phyloP scores from a whole-genome alignment of 495 filamentous ascomycete genomes.

The Cladorrhinum samala region DNA sequence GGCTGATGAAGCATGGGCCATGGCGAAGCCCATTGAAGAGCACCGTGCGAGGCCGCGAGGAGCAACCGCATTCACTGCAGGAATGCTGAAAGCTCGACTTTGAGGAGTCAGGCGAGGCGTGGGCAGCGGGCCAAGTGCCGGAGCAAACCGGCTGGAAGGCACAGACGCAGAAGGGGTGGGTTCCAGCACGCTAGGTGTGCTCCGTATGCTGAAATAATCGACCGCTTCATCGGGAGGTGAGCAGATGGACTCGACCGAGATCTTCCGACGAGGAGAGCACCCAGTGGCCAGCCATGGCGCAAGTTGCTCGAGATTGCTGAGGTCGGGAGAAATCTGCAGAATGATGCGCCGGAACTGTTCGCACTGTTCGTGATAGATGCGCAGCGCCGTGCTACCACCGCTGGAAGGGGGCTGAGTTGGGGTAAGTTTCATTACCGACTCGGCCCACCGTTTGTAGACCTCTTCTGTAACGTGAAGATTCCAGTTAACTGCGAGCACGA shows the following conservation, averaged over 20 bases:
- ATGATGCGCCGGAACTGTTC: slow-evolving; percentile 72
- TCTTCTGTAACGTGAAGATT: slow-evolving; percentile 85
- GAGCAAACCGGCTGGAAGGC: slow-evolving; percentile 41
- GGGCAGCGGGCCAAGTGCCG: slow-evolving; percentile 59
- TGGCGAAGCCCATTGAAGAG: slow-evolving; percentile 70
- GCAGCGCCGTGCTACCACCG: slow-evolving; percentile 40
- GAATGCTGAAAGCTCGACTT: slow-evolving; percentile 67
- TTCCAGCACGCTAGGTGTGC: slow-evolving; percentile 51
- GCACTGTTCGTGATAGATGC: slow-evolving; percentile 38
- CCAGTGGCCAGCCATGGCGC: slow-evolving; percentile 26
- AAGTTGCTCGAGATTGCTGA: slow-evolving; percentile 55
- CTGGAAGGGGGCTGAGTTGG: slow-evolving; percentile 56
- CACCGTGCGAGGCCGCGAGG: slow-evolving; percentile 44
- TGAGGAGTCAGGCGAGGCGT: slow-evolving; percentile 81
- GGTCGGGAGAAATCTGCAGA: slow-evolving; percentile 67
- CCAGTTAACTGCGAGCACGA: slow-evolving; percentile 86
- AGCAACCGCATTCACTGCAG: slow-evolving; percentile 80
- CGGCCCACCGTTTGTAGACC: slow-evolving; percentile 86
- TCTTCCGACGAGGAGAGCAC: slow-evolving; percentile 20
- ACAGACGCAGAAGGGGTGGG: slow-evolving; percentile 51
- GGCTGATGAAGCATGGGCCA: slow-evolving; percentile 66
- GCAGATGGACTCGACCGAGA: slow-evolving; percentile 30
- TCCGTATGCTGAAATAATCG: slow-evolving; percentile 33
- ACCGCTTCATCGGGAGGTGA: slow-evolving; percentile 23
- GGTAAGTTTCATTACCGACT: slow-evolving; percentile 81